Evolutionary conservation across 2,329 filamentous ascomycete genomes (phyloP).

Genomic region (Fusarium sp.): DNA sequence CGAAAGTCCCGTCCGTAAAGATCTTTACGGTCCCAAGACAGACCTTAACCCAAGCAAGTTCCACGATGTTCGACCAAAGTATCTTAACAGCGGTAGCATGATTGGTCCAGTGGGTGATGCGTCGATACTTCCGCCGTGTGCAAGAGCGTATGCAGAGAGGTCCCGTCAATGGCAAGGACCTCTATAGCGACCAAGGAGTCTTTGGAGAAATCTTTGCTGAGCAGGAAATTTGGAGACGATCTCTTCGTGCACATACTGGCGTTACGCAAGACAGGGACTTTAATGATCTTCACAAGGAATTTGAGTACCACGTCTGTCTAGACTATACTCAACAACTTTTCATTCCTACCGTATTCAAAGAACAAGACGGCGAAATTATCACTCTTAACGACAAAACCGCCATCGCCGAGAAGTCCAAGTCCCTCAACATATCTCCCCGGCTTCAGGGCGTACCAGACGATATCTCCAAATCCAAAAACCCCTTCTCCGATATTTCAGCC

Average conservation of each 20-base stretch:
- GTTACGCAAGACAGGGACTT: background rate
- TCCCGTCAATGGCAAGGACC: background rate
- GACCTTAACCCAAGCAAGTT: conserved; percentile 3
- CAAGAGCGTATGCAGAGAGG: conserved; percentile 38
- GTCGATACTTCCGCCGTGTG: conserved; percentile 37
- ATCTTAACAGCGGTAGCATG: conserved; percentile 46
- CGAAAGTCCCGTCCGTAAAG: conserved; percentile 23
- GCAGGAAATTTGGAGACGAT: conserved; percentile 39
- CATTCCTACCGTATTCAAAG: conserved; percentile 36
- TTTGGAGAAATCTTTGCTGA: conserved; percentile 47
- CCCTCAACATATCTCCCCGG: background rate
- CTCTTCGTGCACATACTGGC: background rate
- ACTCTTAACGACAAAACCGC: conserved; percentile 19
- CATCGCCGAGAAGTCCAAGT: conserved; percentile 17
- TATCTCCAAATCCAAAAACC: background rate
- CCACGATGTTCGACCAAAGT: conserved; percentile 40
- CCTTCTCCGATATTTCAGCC: fast-evolving
- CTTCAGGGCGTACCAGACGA: conserved; percentile 25
- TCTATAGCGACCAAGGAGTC: conserved; percentile 48
- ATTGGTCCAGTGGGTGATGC: conserved; percentile 46
- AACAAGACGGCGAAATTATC: conserved; percentile 35
- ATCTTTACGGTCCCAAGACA: conserved; percentile 37
- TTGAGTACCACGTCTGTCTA: conserved; percentile 38
- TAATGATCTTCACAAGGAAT: conserved; percentile 12
- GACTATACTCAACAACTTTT: conserved; percentile 39